These are phyloP conservation scores for Chionographis japonica DNA, from an alignment of 106 monocot species.

Conservation along the genomic window DNA sequence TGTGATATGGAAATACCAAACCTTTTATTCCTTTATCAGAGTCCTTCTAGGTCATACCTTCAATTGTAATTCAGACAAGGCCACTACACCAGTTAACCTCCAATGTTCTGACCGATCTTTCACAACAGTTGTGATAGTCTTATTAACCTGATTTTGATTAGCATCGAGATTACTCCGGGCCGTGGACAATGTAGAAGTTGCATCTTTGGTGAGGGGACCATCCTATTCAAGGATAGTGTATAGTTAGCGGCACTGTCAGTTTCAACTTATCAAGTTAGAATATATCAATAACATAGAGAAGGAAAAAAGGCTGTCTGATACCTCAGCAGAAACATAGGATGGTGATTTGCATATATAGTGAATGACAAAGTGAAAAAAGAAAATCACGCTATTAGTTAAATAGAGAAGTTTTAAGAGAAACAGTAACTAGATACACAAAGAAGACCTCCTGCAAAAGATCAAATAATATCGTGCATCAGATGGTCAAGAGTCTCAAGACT, in stretches of 20 bases:
- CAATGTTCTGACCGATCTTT: slow-evolving; percentile 53
- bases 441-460: no score
- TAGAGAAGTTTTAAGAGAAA: no score
- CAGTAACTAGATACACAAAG: no score
- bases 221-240: slow-evolving; percentile 40
- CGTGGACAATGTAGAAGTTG: slow-evolving; percentile 3
- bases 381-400: no score
- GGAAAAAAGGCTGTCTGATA: not conserved
- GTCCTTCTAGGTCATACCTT: slow-evolving; percentile 37
- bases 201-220: slow-evolving; percentile 52
- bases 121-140: slow-evolving; percentile 11
- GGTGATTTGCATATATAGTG: no score
- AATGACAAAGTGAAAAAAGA: no score
- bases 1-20: not conserved
- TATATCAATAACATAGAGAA: not conserved
- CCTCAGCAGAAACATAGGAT: no score
- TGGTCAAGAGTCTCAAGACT: no score
- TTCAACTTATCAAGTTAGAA: not conserved
- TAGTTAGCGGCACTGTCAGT: not conserved
- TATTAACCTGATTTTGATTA: slow-evolving; percentile 7
- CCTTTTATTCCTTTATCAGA: not conserved
- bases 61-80: slow-evolving; percentile 53
- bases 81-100: slow-evolving; percentile 72
- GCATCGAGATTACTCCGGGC: slow-evolving; percentile 12
- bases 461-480: no score